Base-by-base conservation (phyloP, 2,329 filamentous ascomycete genomes). In the Trichoderma brevicompactum region DNA sequence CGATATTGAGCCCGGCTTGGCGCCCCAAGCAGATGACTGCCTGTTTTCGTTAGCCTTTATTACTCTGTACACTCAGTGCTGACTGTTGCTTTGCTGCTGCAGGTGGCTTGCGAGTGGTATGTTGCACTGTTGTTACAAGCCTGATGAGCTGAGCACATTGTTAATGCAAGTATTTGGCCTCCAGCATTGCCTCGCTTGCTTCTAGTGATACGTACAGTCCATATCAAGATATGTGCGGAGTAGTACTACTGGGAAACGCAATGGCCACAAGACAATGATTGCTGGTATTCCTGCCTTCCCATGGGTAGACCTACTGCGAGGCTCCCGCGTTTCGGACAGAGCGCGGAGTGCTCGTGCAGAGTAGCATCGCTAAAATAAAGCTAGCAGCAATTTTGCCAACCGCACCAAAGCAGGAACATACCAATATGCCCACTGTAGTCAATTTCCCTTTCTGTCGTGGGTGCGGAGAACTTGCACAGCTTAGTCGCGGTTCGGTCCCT, bases 401-500 rank as follows among this genome's bases (percentile, higher is more conserved):
- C 15, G 23, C 44, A 3, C 12, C 23, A 17, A 40, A 46, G 36
- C 34, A 49, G 28, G 8, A 64, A 58, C 36, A 64, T 49, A 17
- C 15, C 13, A 52, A 40, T 23, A 50, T 50, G 53, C 12, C 40
- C 28, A 56, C 40, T 48, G 9, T 43, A 50, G 43, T 36, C 46
- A 40, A 58, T 64, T 64, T 52, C 62, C 62, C 46, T 64, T 64
- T 58, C 62, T 52, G 53, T 64, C 62, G 15, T 58, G 53, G 62
- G 36, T 64, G 52, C 62, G 52, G 52, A 58, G 52, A 58, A 62
- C 48, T 53, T 23, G 12, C 58, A 28, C 58, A 50, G 23, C 38
- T 52, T 61, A 61, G 48, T 52, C 36, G 58, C 58, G 58, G 58
- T 48, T 64, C 34, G 53, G 62, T 64, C 52, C 62, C 59, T 54